Conservation (phyloP, 2,329 filamentous ascomycete genomes). For the Aspergillus persii region DNA sequence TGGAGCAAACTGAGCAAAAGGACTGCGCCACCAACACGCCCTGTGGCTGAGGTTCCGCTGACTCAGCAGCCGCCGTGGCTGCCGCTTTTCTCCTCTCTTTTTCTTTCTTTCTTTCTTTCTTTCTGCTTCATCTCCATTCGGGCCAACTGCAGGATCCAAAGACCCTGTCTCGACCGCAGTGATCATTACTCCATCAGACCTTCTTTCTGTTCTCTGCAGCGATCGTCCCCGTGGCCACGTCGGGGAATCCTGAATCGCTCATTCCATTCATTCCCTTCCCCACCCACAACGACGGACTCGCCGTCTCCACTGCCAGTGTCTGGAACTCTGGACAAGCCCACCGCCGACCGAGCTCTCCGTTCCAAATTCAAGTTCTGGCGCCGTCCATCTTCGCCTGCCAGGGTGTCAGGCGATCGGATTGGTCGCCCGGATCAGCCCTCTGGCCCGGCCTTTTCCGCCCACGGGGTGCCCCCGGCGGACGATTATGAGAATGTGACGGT, state of each 20-base stretch:
- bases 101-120: neutral
- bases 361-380: neutral
- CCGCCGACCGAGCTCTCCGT: neutral
- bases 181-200: neutral
- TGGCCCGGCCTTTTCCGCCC: neutral
- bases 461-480: neutral
- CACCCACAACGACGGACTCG: neutral
- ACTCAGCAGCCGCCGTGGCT: neutral
- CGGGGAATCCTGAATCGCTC: neutral
- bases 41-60: neutral
- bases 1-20: too few relatives aligned
- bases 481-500: neutral
- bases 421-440: neutral
- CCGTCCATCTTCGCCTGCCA: neutral
- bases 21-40: too few relatives aligned
- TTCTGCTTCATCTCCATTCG: neutral
- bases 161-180: neutral
- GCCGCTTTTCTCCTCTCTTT: neutral
- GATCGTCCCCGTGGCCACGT: neutral
- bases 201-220: neutral
- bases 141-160: neutral
- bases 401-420: neutral
- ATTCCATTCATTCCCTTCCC: neutral
- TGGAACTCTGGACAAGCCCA: neutral
- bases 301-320: neutral